A percentile compares a stretch with the other conserved stretches of the same genome.
Conservation (phyloP, 2,329 filamentous ascomycete genomes). For the Diaporthe citrichinensis region DNA sequence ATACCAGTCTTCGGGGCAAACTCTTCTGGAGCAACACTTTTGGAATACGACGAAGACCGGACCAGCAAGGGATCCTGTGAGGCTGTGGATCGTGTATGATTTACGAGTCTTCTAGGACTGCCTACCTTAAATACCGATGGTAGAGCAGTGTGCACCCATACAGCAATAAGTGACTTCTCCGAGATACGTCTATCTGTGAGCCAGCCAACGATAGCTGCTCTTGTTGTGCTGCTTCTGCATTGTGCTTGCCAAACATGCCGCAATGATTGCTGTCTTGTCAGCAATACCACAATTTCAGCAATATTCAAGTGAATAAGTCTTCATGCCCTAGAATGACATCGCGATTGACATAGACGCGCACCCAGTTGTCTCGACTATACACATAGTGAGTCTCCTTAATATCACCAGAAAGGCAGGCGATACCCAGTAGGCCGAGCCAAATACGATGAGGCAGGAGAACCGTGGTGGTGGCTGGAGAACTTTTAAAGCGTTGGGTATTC, state of each 20-base stretch:
- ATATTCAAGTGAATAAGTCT: not conserved
- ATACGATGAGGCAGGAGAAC: not conserved
- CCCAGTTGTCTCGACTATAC: not conserved
- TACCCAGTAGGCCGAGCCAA: not conserved
- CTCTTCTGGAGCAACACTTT: not conserved
- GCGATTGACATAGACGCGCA: not conserved
- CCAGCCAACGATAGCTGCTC: not conserved
- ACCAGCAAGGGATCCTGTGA: not conserved
- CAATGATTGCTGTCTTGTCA: not conserved
- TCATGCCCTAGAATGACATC: not conserved
- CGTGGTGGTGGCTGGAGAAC: too few species aligned
- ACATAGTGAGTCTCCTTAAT: not conserved
- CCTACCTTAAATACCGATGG: not conserved
- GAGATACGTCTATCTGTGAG: not conserved
- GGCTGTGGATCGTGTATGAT: not conserved
- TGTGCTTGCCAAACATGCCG: not conserved
- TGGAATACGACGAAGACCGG: not conserved
- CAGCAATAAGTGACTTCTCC: not conserved
- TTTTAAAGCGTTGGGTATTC: not conserved
- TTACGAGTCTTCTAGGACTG: not conserved
- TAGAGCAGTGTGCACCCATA: not conserved
- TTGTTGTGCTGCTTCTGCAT: not conserved
- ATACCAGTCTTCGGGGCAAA: constrained; percentile 22
- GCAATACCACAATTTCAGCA: too few species aligned
- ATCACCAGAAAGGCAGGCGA: not conserved